These are phyloP conservation scores for Cadophora malorum DNA, from an alignment of 2,329 filamentous ascomycete genomes.

Conservation along the genomic window DNA sequence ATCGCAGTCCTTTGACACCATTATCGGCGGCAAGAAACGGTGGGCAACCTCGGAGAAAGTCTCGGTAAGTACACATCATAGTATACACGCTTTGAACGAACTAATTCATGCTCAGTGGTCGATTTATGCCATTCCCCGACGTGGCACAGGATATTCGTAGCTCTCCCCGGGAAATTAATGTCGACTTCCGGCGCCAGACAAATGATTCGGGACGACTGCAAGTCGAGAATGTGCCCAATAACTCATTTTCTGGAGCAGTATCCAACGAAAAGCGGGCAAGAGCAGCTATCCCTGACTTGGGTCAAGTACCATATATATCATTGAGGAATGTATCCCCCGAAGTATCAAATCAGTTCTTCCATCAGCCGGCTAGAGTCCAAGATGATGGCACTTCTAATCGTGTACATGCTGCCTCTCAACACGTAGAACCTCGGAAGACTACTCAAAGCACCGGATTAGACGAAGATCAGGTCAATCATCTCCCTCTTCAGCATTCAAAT, in stretches of 20 bases:
- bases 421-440: not conserved
- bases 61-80: not conserved
- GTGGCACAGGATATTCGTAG: not conserved
- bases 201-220: not conserved
- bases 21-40: not conserved
- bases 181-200: not conserved
- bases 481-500: not conserved
- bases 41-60: not conserved
- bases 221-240: not conserved
- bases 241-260: not conserved
- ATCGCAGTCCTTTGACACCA: not conserved
- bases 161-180: not conserved
- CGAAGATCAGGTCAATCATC: not conserved
- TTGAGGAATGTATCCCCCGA: not conserved
- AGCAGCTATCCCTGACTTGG: not conserved
- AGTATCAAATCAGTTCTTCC: not conserved
- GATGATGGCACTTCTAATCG: not conserved
- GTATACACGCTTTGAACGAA: not conserved
- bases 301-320: not conserved
- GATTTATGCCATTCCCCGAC: conserved; percentile 1
- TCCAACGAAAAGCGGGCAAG: conserved; percentile 10
- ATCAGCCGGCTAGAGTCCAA: too few relatives aligned
- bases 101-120: not conserved
- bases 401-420: not conserved
- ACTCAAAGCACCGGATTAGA: not conserved